Evolutionary conservation across 2,329 filamentous ascomycete species (phyloP).

Genomic region (Diaporthe longicolla): DNA sequence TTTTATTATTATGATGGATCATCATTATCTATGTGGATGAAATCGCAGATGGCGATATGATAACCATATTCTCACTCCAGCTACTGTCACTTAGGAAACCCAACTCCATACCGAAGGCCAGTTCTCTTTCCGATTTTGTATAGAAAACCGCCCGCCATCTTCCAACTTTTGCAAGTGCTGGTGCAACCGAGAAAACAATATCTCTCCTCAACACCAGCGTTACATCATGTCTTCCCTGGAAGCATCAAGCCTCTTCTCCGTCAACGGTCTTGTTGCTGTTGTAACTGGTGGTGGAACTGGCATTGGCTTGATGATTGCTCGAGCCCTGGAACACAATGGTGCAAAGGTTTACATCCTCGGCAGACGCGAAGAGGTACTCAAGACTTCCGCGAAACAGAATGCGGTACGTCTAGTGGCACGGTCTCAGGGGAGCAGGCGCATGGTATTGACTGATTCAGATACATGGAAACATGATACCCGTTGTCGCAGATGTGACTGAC

Average conservation of each 20-base stretch:
- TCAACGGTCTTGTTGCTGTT: conserved; percentile 34
- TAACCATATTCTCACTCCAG: not conserved
- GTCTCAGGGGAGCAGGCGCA: not conserved
- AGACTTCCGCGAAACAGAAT: conserved; percentile 49
- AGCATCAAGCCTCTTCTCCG: conserved; percentile 28
- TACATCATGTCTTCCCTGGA: conserved; percentile 4
- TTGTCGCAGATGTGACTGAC: conserved; percentile 51
- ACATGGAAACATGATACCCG: conserved; percentile 47
- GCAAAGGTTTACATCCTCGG: conserved; percentile 62
- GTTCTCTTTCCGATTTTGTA: not conserved
- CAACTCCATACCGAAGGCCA: not conserved
- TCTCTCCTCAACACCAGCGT: not conserved
- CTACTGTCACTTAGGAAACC: not conserved
- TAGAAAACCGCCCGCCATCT: not conserved
- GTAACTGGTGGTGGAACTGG: conserved; percentile 38
- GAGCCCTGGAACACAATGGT: conserved; percentile 46
- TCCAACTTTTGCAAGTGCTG: not conserved
- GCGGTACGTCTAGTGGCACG: not conserved
- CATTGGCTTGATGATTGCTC: conserved; percentile 44
- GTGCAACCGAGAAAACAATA: not conserved
- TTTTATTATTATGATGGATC: not conserved
- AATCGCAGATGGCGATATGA: not conserved
- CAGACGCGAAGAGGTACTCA: conserved; percentile 56
- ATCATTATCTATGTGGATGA: not conserved
- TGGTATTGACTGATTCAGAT: not conserved